These are phyloP conservation scores for Penicillium bovifimosum DNA, from an alignment of 495 filamentous ascomycete genomes.

Conservation along the genomic window DNA sequence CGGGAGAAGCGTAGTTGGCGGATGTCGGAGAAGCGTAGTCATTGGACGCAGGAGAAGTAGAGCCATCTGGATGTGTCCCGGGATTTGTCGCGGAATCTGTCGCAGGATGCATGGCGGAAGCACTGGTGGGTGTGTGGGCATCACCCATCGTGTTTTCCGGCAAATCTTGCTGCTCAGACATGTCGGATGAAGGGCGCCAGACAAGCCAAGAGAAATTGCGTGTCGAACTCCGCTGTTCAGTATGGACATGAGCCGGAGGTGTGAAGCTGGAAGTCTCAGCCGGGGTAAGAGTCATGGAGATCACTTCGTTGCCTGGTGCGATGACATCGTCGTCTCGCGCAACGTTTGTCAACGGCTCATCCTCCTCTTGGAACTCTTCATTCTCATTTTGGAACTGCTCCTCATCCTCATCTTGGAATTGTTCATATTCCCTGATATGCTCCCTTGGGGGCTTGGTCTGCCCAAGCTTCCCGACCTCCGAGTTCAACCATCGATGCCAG, in stretches of 20 bases:
- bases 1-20: constrained; percentile 1
- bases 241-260: no score
- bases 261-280: neutral
- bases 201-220: constrained; percentile 38
- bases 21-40: no score
- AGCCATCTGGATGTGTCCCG: no score
- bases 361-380: constrained; percentile 53
- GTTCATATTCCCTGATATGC: constrained; percentile 57
- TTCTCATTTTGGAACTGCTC: no score
- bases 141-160: no score
- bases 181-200: no score
- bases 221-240: no score
- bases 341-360: constrained; percentile 15
- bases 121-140: no score
- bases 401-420: constrained; percentile 49
- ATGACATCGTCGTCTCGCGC: constrained; percentile 9
- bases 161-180: no score
- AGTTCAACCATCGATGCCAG: constrained; percentile 47
- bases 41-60: no score
- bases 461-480: constrained; percentile 38
- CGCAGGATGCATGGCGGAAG: neutral
- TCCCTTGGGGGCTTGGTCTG: constrained; percentile 28
- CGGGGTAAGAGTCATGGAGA: neutral
- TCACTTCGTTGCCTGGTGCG: neutral
- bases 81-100: no score